A percentile compares a stretch with the other conserved stretches of the same genome.
Conservation (phyloP, 2,329 filamentous ascomycete species). For the Camillea tinctor region DNA sequence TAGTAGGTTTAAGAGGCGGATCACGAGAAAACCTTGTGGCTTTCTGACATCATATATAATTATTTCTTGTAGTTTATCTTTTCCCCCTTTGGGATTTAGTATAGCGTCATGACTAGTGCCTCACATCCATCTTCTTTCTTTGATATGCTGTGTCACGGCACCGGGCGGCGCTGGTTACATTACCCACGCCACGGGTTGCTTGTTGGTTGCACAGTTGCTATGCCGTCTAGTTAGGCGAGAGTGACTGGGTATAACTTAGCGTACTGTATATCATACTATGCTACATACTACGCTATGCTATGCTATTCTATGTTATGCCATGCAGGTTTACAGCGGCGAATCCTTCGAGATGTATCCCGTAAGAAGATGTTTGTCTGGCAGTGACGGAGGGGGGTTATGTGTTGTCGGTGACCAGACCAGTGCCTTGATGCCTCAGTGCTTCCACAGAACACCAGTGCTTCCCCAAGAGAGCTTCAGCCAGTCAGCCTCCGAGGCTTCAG, state of each 20-base stretch:
- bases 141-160: not conserved
- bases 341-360: not conserved
- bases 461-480: not conserved
- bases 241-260: no score
- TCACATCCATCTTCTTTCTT: not conserved
- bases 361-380: not conserved
- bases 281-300: not conserved
- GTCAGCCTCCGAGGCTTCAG: not conserved
- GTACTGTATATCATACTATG: not conserved
- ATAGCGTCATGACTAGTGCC: not conserved
- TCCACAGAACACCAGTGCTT: no score
- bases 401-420: not conserved
- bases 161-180: not conserved
- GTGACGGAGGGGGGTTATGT: not conserved
- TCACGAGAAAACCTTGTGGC: not conserved
- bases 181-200: not conserved
- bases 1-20: not conserved
- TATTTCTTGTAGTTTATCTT: not conserved
- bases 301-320: not conserved
- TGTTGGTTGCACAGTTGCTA: not conserved
- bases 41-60: not conserved
- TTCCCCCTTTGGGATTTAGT: not conserved
- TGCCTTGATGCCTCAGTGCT: not conserved
- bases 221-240: not conserved
- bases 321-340: not conserved